Base-by-base conservation (phyloP, 768 basidiomycete species). In the Thelephora aurantiotincta region DNA sequence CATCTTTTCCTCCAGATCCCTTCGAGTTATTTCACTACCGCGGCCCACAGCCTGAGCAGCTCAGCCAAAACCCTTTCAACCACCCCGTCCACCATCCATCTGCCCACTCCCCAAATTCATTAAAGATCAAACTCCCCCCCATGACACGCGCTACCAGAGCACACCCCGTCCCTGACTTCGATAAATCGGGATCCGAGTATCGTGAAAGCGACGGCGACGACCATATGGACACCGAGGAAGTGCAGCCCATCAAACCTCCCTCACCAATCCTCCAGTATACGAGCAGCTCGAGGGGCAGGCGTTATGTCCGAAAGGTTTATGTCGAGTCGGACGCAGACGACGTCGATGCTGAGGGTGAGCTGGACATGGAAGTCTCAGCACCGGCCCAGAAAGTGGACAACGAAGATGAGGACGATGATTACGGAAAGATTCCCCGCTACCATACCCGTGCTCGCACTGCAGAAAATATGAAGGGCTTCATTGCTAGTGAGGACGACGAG, bases 401-500 rank as follows among this genome's bases (percentile, higher is more conserved):
- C 22, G 59, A 19, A 11, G 57, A 55, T 30, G 51, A 36, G 9
- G 53, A 50, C n/a, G 51, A 35, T 9, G 50, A 18, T 14, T 33
- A 61, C 1, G 60, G 60, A 4, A 57, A 55, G 7, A 51, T 50
- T n/a, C 51, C 46, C 16, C 58, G 55, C 18, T 53, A 55, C 20
- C 43, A 49, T 0, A 47, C 51, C 12, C 55, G 52, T 14, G 30
- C 13, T 0, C 48, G 51, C 20, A 22, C 51, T 9, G 49, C 43
- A 14, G 57, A 54, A 46, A 60, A 56, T 30, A 50, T 66, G 0
- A 60, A 55, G 1, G 65, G 62, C 2, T 65, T 67, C 50, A 62
- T 73, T 52, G 69, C 65, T 45, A 63, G 61, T 22, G 71, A 72
- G 43, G 63, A 60, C 52, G 75, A 73, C 16, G 73, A 73, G 13